Base-by-base conservation (phyloP, 2,329 filamentous ascomycete genomes). In the Didymella keratinophila region DNA sequence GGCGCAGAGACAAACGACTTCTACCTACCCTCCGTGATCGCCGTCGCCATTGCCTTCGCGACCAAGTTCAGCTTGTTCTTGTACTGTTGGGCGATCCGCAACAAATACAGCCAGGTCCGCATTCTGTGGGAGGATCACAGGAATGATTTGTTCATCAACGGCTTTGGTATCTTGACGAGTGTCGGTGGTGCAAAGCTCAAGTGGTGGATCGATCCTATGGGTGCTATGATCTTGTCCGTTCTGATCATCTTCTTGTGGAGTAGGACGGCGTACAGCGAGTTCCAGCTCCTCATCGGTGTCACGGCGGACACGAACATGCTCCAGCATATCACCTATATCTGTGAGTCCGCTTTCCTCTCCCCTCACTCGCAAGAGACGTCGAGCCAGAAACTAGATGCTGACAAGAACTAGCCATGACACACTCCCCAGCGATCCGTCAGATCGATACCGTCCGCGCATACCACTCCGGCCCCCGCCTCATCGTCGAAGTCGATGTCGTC, bases 121-220 rank as follows among this genome's bases (percentile, higher is more conserved):
- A 97, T 97, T 73, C 82, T 98, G 14, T 97, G 93, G 93, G 91
- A 96, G 77, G 94, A 98, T 72, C 95, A 99, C 80, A 89, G 95
- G 61, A 99, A 99, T 73, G 95, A 99, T 73, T 83, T 99, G n/a
- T 83, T 97, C 70, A 92, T 99, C 84, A 99, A 98, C 76, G 92
- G 92, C 52, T 92, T 96, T 67, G 93, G 90, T 86, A 88, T 98
- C 63, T 78, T 97, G 53, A 97, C 93, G 1, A 94, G 91, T 2
- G 89, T 97, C n/a, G 91, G 92, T 54, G 95, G 95, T 32, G 87
- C 88, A 64, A 96, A 96, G 81, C 82, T 98, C 21, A 82, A 83
- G 59, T 97, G 94, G 94, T 98, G 92, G 92, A 88, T 99, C 64
- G 95, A 99, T 78, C 93, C 95, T 0, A 87, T 91, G 80, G 95